A percentile compares a stretch with the other conserved stretches of the same genome.
phyloP scores from a whole-genome alignment of 2,329 filamentous ascomycete species.

The Aureobasidium sp. region DNA sequence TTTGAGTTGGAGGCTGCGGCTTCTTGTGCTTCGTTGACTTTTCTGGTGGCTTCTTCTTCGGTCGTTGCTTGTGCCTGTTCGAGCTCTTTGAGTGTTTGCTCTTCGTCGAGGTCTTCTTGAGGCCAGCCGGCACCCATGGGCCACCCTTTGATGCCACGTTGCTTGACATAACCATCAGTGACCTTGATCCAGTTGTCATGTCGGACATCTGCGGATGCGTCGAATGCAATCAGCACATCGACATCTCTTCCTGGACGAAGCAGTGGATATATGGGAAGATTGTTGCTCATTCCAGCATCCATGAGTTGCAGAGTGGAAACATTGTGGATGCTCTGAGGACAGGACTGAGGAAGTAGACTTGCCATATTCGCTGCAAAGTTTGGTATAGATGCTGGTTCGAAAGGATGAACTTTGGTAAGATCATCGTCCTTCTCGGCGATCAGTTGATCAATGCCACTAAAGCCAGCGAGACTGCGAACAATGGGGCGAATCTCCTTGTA shows the following conservation, averaged over 20 bases:
- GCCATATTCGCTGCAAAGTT: slow-evolving; percentile 84
- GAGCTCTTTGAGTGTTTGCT: slow-evolving; percentile 58
- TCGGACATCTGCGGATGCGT: slow-evolving; percentile 86
- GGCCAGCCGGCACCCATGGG: slow-evolving; percentile 94
- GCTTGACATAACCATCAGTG: slow-evolving; percentile 83
- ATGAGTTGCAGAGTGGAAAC: slow-evolving; percentile 61
- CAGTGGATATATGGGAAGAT: slow-evolving; percentile 89
- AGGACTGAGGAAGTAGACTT: slow-evolving; percentile 63
- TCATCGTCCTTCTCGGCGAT: slow-evolving; percentile 78
- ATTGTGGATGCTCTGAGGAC: slow-evolving; percentile 68
- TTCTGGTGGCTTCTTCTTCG: slow-evolving; percentile 54
- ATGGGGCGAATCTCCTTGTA: slow-evolving; percentile 89
- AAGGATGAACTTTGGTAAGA: slow-evolving; percentile 84
- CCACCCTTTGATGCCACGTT: slow-evolving; percentile 90
- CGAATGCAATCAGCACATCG: slow-evolving; percentile 86
- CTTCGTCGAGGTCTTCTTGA: slow-evolving; percentile 49
- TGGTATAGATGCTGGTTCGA: slow-evolving; percentile 83
- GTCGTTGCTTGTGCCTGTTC: slow-evolving; percentile 59
- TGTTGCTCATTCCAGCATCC: slow-evolving; percentile 99
- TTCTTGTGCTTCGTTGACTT: slow-evolving; percentile 52
- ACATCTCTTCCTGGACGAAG: slow-evolving; percentile 81
- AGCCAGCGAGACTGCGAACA: slow-evolving; percentile 65
- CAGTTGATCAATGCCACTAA: slow-evolving; percentile 68
- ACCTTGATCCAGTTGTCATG: slow-evolving; percentile 96
- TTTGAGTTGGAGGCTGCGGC: slow-evolving; percentile 18